Base-by-base conservation (phyloP, 805 yeast species). In the Candida ascalaphidarum region DNA sequence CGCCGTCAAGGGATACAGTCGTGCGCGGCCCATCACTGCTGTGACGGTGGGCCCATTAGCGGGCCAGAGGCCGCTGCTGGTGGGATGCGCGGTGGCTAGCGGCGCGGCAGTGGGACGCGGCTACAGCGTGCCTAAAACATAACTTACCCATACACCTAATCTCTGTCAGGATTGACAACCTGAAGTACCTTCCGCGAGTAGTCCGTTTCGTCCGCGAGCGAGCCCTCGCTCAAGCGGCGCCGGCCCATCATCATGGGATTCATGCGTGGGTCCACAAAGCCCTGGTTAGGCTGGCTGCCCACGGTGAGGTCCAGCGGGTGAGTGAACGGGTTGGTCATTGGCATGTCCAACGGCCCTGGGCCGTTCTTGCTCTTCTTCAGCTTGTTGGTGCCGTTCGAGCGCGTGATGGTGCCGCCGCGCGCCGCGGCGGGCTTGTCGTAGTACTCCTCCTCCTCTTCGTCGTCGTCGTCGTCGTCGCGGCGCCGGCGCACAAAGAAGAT, bases 101-200 rank as follows among this genome's bases (percentile, higher is more conserved):
- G n/a, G n/a, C n/a, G n/a, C n/a, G n/a, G n/a, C n/a, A n/a, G n/a
- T n/a, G n/a, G n/a, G n/a, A 8, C 6, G 18, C 18, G 8, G 18
- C 8, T 8, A 17, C 8, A 6, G 18, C 18, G 8, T 17, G 18
- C 18, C 8, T 6, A 6, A 17, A 8, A 7, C 18, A 17, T 7
- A 17, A 17, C 6, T 8, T 17, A 17, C 8, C 18, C 18, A 6
- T 17, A 17, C 18, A 8, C 18, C n/a, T n/a, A n/a, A n/a, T n/a
- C n/a, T n/a, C n/a, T n/a, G 50, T 84, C 95, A 1, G 96, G 95
- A 46, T 88, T 88, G 19, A 94, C 88, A 9, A 88, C 94, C 34
- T 85, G 78, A 26, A 88, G 62, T 12, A 83, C 76, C 58, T 84
- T 84, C 47, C 86, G 65, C 27, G 82, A 68, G 55, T 79, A 82